Evolutionary conservation across 1,284 basidiomycete genomes (phyloP).

Genomic region (Omphalotus olearius): DNA sequence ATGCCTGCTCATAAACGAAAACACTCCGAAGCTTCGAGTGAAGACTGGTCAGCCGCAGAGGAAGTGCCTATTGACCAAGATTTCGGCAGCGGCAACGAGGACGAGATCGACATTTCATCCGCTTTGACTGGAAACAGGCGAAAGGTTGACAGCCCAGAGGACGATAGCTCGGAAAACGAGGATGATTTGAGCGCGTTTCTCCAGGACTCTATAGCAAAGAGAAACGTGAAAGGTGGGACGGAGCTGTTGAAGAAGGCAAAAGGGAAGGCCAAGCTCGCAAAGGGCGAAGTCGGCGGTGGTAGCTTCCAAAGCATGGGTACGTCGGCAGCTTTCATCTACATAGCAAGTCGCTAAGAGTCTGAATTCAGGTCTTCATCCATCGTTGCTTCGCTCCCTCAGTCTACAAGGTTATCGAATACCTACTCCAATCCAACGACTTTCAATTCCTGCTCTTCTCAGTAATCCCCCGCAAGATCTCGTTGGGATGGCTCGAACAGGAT

Average conservation of each 20-base stretch:
- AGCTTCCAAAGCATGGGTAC: constrained; percentile 87
- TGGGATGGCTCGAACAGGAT: constrained; percentile 98
- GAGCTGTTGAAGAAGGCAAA: constrained; percentile 68
- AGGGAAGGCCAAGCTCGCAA: constrained; percentile 58
- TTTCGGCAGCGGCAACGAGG: constrained; percentile 1
- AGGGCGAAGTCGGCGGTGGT: constrained; percentile 76
- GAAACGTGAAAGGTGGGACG: constrained; percentile 67
- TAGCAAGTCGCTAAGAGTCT: background rate
- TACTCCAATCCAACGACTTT: constrained; percentile 92
- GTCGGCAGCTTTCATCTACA: constrained; percentile 22
- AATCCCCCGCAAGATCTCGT: constrained; percentile 92
- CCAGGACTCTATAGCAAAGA: constrained; percentile 57
- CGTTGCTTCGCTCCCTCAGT: constrained; percentile 80
- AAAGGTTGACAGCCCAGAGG: constrained; percentile 20
- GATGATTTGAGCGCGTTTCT: constrained; percentile 61
- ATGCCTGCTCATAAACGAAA: constrained; percentile 2
- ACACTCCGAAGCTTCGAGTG: background rate
- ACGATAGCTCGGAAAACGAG: constrained; percentile 37
- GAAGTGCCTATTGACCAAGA: background rate
- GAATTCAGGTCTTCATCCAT: constrained; percentile 74
- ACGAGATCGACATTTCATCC: constrained; percentile 40
- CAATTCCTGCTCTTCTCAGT: constrained; percentile 83
- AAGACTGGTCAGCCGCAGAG: background rate
- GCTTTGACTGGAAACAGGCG: constrained; percentile 34
- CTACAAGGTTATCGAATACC: constrained; percentile 94